Evolutionary conservation across 257 asterid species (phyloP).

Genomic region (Solanum tarijense): DNA sequence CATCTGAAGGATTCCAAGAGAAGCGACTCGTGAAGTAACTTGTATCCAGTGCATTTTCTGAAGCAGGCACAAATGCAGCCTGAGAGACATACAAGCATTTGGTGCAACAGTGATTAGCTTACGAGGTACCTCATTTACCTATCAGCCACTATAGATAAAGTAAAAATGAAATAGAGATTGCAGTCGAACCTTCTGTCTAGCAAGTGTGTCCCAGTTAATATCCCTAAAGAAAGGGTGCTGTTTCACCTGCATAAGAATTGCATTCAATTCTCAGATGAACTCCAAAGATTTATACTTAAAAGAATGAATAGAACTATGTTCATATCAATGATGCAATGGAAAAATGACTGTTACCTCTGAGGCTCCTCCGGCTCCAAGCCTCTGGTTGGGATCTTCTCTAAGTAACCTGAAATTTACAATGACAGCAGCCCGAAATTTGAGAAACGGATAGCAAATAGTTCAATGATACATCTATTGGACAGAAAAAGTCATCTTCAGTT

Average conservation of each 20-base stretch:
- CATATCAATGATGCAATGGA: not conserved
- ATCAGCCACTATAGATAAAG: not conserved
- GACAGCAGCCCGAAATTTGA: not conserved
- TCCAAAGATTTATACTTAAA: not conserved
- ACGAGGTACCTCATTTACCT: not conserved
- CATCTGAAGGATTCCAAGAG: constrained; percentile 94
- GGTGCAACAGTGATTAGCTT: not conserved
- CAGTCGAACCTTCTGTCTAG: constrained; percentile 76
- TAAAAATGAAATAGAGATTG: not conserved
- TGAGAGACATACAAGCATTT: constrained; percentile 14
- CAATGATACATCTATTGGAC: not conserved
- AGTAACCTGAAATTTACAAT: constrained; percentile 42
- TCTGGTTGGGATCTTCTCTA: constrained; percentile 92
- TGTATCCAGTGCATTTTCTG: constrained; percentile 88
- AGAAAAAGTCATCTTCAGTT: not conserved
- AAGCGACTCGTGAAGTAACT: constrained; percentile 93
- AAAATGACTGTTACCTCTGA: constrained; percentile 47
- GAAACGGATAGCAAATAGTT: not conserved
- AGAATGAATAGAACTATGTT: not conserved
- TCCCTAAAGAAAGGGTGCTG: constrained; percentile 84
- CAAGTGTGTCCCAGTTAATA: constrained; percentile 97
- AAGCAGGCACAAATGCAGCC: constrained; percentile 96
- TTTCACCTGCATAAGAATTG: constrained; percentile 58
- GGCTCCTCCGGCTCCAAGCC: constrained; percentile 96
- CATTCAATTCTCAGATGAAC: not conserved